Base-by-base conservation (phyloP, 805 yeast species). In the Sporopachydermia lactativora region DNA sequence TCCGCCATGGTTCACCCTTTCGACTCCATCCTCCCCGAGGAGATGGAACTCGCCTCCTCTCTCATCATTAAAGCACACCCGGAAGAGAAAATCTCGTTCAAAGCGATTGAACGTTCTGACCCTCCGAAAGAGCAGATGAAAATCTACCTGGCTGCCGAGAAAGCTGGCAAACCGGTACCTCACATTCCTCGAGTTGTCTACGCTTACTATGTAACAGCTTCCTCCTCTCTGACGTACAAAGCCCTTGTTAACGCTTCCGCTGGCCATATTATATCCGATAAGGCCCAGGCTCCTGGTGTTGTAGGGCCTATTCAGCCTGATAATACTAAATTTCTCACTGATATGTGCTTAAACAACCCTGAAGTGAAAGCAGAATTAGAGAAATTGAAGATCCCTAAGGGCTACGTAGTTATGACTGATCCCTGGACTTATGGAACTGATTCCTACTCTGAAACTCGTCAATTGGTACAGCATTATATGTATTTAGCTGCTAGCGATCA, bases 371-470 rank as follows among this genome's bases (percentile, higher is more conserved):
- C 77, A 17, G 86, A 81, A 57, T 65, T 79, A 49, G 81, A 65
- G 43, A 78, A 79, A 56, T 65, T 80, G 59, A 67, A 74, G 47
- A 64, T 81, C 43, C 88, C 86, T 45, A 53, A 62, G n/a, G 55
- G 70, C 55, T 61, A 54, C 47, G 50, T 56, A 28, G 77, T 78
- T 38, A 69, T 75, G 49, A 70, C 70, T 53, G 89, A 81, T 56
- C 84, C 88, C 40, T 81, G 89, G 89, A 80, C 79, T 62, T 78
- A 80, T 54, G 88, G 86, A 53, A 78, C 84, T 18, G 83, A 76
- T 55, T 77, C 74, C 50, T 61, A 71, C 38, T 60, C 68, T 45
- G 82, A 77, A 53, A 50, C 52, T 31, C 46, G 51, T 15, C 51
- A 52, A 35, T 41, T 55, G 64, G 62, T 74, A 47, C 89, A 81